These are phyloP conservation scores for Leishmania tropica DNA, from an alignment of 208 protist genomes.

Conservation along the genomic window DNA sequence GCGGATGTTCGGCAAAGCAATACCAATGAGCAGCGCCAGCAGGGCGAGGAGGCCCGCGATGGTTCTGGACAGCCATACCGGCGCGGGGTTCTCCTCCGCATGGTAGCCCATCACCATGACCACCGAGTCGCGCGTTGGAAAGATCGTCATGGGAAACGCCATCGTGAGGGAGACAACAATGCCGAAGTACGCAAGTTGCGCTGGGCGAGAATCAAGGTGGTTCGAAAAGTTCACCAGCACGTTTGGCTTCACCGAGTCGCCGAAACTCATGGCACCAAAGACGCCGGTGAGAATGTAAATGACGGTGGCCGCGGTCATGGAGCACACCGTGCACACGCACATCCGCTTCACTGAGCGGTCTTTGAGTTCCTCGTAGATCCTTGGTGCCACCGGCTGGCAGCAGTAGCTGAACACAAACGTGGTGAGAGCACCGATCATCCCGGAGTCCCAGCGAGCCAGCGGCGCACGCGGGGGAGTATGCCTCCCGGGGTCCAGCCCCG, in stretches of 20 bases:
- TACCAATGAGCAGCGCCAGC: constrained; percentile 61
- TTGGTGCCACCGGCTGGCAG: constrained; percentile 80
- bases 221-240: constrained; percentile 74
- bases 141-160: constrained; percentile 86
- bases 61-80: constrained; percentile 41
- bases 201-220: constrained; percentile 47
- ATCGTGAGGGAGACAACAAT: constrained; percentile 79
- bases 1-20: constrained; percentile 75
- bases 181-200: constrained; percentile 65
- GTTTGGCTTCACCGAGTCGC: constrained; percentile 57
- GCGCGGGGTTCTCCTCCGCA: constrained; percentile 37
- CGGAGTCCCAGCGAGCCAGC: constrained; percentile 34
- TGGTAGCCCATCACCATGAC: constrained; percentile 64
- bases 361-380: constrained; percentile 76
- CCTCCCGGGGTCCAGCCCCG: background rate
- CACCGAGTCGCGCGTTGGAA: constrained; percentile 75
- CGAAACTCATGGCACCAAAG: constrained; percentile 73
- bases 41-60: constrained; percentile 57
- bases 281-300: constrained; percentile 73
- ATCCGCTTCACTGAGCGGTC: constrained; percentile 52
- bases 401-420: constrained; percentile 84
- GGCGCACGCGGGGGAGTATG: constrained; percentile 12
- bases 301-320: constrained; percentile 63
- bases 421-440: constrained; percentile 49
- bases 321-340: constrained; percentile 51